Conservation (phyloP, 768 basidiomycete genomes). For the Boletus sensibilis region DNA sequence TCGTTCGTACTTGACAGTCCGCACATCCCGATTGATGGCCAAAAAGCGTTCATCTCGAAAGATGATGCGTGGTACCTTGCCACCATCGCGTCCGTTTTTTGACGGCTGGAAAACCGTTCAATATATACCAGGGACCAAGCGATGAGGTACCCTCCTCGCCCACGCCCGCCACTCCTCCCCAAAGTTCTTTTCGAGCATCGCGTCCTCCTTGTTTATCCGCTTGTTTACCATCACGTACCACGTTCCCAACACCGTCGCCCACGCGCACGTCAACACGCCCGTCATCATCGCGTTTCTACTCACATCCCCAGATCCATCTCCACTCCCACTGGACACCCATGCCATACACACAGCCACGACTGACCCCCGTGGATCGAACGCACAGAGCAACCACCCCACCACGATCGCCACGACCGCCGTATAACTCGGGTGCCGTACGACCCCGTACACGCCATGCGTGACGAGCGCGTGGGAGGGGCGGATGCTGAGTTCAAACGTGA, state of each 20-base stretch:
- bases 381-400: constrained; percentile 3
- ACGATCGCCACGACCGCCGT: neutral
- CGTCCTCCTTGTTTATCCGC: constrained; percentile 31
- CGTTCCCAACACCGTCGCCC: neutral
- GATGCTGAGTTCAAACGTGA: constrained; percentile 27
- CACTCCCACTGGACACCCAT: neutral
- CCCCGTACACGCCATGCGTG: constrained; percentile 24
- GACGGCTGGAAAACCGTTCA: neutral
- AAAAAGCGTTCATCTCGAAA: too few relatives aligned
- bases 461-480: constrained; percentile 24
- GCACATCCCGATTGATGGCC: too few relatives aligned
- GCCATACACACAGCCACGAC: constrained; percentile 2
- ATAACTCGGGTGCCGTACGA: constrained; percentile 34
- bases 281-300: neutral
- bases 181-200: constrained; percentile 28
- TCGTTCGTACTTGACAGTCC: too few relatives aligned
- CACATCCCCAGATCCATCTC: neutral
- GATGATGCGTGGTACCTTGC: too few relatives aligned
- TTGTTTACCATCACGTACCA: accelerated
- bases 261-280: neutral
- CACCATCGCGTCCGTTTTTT: neutral
- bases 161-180: constrained; percentile 29
- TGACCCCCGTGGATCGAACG: constrained; percentile 1
- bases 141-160: constrained; percentile 21
- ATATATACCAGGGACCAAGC: constrained; percentile 24